phyloP scores from a whole-genome alignment of 2,329 filamentous ascomycete genomes.

The Cercospora sojina region DNA sequence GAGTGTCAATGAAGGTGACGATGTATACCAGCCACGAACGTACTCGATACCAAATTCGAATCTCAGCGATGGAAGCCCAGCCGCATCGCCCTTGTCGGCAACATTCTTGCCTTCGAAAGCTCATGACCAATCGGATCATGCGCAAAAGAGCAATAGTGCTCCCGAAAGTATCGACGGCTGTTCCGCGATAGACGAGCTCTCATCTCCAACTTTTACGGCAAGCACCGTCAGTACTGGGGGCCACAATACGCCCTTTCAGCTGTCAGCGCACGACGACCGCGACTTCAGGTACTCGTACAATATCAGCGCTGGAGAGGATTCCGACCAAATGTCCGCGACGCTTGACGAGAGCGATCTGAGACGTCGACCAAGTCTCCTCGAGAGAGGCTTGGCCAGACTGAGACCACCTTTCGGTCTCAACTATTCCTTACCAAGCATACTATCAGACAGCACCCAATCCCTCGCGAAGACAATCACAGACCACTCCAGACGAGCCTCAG shows the following conservation, averaged over 20 bases:
- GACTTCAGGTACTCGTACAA: not conserved
- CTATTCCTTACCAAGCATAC: slow-evolving; percentile 25
- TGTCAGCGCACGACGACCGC: slow-evolving; percentile 19
- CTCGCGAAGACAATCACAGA: slow-evolving; percentile 19
- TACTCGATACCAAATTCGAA: slow-evolving; percentile 25
- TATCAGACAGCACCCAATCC: slow-evolving; percentile 22
- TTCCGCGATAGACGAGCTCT: slow-evolving; percentile 24
- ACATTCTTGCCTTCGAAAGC: not conserved
- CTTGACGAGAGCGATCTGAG: not conserved
- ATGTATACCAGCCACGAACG: slow-evolving; percentile 22
- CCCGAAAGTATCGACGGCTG: slow-evolving; percentile 15
- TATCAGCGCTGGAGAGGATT: not conserved
- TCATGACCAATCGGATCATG: not conserved
- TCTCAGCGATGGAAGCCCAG: slow-evolving; percentile 21
- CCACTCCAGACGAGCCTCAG: not conserved
- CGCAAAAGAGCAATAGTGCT: slow-evolving; percentile 7
- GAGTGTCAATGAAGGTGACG: slow-evolving; percentile 17
- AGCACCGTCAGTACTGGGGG: slow-evolving; percentile 35
- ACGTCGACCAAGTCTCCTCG: slow-evolving; percentile 13
- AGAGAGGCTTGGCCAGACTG: slow-evolving; percentile 15
- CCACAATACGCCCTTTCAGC: slow-evolving; percentile 31
- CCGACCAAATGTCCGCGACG: not conserved
- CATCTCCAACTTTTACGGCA: slow-evolving; percentile 38
- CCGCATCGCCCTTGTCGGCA: slow-evolving; percentile 11
- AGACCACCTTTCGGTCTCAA: slow-evolving; percentile 18